These are phyloP conservation scores for Gossypium sturtianum DNA, from an alignment of 345 rosid species.

Conservation along the genomic window DNA sequence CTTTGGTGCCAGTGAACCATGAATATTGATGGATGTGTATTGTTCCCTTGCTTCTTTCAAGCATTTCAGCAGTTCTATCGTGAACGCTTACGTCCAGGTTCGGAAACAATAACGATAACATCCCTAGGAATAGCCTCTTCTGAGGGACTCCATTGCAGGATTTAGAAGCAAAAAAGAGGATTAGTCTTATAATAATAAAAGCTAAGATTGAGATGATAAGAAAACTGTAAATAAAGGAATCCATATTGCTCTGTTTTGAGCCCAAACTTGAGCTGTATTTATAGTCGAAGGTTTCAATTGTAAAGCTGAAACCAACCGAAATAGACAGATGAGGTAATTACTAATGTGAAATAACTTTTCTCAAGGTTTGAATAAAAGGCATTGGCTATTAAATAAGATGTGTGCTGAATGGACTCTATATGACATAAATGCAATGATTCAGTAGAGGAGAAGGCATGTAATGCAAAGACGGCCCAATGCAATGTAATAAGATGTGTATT, in stretches of 20 bases:
- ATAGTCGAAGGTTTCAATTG: neutral
- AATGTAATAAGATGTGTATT: too few species aligned
- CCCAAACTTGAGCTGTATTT: neutral
- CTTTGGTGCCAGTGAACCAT: neutral
- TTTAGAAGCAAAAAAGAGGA: neutral
- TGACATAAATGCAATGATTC: too few species aligned
- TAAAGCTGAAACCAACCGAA: neutral
- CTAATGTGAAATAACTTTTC: neutral
- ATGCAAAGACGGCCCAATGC: too few species aligned
- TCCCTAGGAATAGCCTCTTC: neutral
- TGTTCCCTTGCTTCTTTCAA: neutral
- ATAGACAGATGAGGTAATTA: neutral
- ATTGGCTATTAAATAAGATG: neutral
- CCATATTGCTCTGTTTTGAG: neutral
- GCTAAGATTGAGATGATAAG: neutral
- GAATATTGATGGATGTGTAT: neutral
- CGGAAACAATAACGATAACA: neutral
- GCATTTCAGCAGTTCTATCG: conserved; percentile 3
- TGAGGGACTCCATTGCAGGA: neutral
- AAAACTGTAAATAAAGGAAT: neutral
- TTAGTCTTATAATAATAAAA: neutral
- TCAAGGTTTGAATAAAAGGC: neutral
- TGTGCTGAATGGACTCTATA: neutral
- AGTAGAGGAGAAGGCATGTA: too few species aligned
- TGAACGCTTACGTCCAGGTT: neutral